Evolutionary conservation across 495 filamentous ascomycete species (phyloP), one percentile per base, ranked within the genome.

Genomic region (Staphylotrichum tortipilum): DNA sequence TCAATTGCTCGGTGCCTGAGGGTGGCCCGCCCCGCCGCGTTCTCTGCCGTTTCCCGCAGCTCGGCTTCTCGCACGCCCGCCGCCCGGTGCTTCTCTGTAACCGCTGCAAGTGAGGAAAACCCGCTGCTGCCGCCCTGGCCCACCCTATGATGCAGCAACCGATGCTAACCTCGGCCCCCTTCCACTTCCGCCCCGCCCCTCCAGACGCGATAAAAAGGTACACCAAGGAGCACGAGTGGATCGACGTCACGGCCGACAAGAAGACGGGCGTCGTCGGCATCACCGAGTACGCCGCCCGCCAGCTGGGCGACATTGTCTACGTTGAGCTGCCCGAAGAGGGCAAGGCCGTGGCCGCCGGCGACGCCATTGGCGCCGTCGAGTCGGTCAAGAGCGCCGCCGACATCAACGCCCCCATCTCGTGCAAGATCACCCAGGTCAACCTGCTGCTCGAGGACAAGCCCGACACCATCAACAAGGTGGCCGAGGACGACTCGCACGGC

Each of bases 221-320:
- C 77, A 97, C 94, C 58, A 82, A 87, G 66, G 94, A 95, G 59
- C 92, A 98, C 75, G 92, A 98, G 75, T 98, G 94, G 94, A 81
- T 98, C 59, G 86, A 95, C 68, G 72, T 95, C 28, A 79, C 79
- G 42, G 79, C 77, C 24, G 82, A 92, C 69, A 79, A 81, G 55
- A 88, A 81, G 59, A 77, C 74, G 9, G 83, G 76, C 61, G 75
- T 70, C 47, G 73, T 97, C 63, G 92, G 92, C 45, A 94, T 98
- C 66, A 89, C 88, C 50, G 72, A 79, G 51, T 95, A 95, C 73
- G 92, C 92, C 26, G 87, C 94, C 56, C 74, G 89, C 54, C 79
- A 84, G 45, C 85, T 98, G 49, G 92, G 92, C 57, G 92, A 98
- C 67, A 89, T 97, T 46, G 90, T 98, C 63, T 98, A 81, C 73